Conservation (phyloP, 257 asterid species). For the Nicotiana knightiana region DNA sequence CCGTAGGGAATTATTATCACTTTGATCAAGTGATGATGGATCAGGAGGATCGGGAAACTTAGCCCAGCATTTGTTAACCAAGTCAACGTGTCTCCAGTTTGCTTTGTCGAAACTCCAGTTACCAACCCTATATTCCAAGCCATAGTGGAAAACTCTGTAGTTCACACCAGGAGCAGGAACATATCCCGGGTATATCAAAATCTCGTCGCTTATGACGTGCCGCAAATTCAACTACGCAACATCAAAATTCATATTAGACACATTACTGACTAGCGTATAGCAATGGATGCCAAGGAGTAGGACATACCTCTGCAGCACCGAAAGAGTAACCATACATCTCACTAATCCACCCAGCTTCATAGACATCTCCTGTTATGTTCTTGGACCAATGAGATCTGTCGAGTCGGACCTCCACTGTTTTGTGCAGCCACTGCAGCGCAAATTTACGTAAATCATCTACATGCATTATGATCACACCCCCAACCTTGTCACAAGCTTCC, state of each 20-base stretch:
- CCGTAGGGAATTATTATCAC: constrained; percentile 36
- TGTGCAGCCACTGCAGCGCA: constrained; percentile 84
- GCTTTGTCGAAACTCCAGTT: constrained; percentile 96
- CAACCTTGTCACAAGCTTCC: constrained; percentile 83
- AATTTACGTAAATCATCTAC: constrained; percentile 66
- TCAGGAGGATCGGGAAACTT: constrained; percentile 83
- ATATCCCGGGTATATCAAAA: constrained; percentile 89
- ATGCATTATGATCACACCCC: constrained; percentile 94
- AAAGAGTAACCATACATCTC: constrained; percentile 99
- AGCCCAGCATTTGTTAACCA: constrained; percentile 73
- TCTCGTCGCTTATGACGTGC: constrained; percentile 60
- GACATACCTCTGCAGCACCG: constrained; percentile 92
- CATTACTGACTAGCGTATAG: background rate
- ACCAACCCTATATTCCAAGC: constrained; percentile 78
- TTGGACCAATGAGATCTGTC: constrained; percentile 85
- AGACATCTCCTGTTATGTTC: constrained; percentile 81
- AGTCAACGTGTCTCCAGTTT: constrained; percentile 65
- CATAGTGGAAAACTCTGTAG: constrained; percentile 82
- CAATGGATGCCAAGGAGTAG: background rate
- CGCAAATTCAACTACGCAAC: constrained; percentile 58
- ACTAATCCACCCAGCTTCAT: constrained; percentile 97
- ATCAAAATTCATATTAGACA: background rate
- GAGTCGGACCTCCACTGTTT: constrained; percentile 93
- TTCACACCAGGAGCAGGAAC: constrained; percentile 64
- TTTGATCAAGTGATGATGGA: constrained; percentile 50